Evolutionary conservation across 2,329 filamentous ascomycete species (phyloP), one percentile per base, ranked within the genome.

Genomic region (Cephalotrichum gorgonifer): DNA sequence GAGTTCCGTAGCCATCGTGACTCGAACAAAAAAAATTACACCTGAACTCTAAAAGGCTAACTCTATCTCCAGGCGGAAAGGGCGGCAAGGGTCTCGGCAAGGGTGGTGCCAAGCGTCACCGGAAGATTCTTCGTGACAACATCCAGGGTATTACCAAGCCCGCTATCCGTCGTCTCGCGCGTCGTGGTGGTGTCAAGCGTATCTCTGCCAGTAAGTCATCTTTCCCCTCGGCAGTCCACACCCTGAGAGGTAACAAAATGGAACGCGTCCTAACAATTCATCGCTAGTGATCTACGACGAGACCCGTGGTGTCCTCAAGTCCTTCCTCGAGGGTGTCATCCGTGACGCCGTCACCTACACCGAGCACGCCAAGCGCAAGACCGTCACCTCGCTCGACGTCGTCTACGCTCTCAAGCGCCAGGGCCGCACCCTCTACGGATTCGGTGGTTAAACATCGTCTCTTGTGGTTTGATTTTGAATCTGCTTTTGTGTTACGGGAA

Each of bases 181-280:
- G 90, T 76, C 89, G 90, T 93, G 90, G 90, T 73, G 90, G 90
- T 90, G 90, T 96, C 81, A 96, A 96, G 87, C 90, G 90, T 95
- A 96, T 96, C 65, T 95, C 89, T 65, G 90, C 90, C 69, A 94
- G 83, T 87, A 81, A 70, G 78, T 75, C 51, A 9, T 15, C 47
- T 6, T 27, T 15, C 39, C 22, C 17, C 39, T 31, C 42, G 38
- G n/a, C 30, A 46, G 35, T 20, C 43, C 28, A 42, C 44, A 39
- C 14, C 31, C 9, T 20, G 35, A 4, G 17, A 20, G 11, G 15
- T 47, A 33, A 4, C 41, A 6, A 41, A 28, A 30, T 26, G 41
- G 26, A 25, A 11, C 28, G 26, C 14, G 28, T 45, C 17, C 50
- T 53, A 49, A 55, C 47, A 27, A 28, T 45, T 25, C 38, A 49